Evolutionary conservation across 352 stramenopile species (phyloP).

Genomic region (Globisporangium perplexum): DNA sequence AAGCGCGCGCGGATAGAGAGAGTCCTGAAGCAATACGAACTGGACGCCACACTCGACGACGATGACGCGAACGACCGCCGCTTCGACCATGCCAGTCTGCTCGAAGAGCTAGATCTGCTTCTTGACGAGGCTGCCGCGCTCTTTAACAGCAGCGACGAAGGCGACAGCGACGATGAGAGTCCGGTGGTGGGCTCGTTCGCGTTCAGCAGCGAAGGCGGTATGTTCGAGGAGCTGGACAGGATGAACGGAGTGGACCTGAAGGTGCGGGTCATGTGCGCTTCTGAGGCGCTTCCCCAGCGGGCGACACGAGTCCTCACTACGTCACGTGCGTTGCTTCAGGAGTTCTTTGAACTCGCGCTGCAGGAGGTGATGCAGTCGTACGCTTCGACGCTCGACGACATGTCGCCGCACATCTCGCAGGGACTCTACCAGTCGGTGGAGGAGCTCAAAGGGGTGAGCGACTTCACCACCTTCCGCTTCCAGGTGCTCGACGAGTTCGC

Average conservation of each 20-base stretch:
- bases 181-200: constrained; percentile 45
- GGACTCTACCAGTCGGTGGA: constrained; percentile 33
- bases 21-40: constrained; percentile 61
- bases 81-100: constrained; percentile 21
- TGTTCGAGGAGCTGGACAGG: constrained; percentile 56
- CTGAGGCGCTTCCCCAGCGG: neutral
- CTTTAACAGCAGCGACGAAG: constrained; percentile 26
- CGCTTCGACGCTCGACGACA: constrained; percentile 45
- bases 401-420: constrained; percentile 46
- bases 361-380: constrained; percentile 54
- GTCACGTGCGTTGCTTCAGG: constrained; percentile 11
- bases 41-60: constrained; percentile 25
- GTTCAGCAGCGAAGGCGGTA: constrained; percentile 49
- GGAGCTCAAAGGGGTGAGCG: constrained; percentile 45
- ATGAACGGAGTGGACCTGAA: constrained; percentile 74
- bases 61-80: constrained; percentile 9
- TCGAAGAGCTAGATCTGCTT: constrained; percentile 45
- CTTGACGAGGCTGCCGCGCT: constrained; percentile 43
- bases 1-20: constrained; percentile 53
- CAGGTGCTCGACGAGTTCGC: constrained; percentile 35
- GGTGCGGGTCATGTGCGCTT: constrained; percentile 15
- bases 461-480: constrained; percentile 44
- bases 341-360: constrained; percentile 65
- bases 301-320: neutral
- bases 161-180: constrained; percentile 29